phyloP scores from a whole-genome alignment of 2,329 filamentous ascomycete genomes.

The Diplodia intermedia region DNA sequence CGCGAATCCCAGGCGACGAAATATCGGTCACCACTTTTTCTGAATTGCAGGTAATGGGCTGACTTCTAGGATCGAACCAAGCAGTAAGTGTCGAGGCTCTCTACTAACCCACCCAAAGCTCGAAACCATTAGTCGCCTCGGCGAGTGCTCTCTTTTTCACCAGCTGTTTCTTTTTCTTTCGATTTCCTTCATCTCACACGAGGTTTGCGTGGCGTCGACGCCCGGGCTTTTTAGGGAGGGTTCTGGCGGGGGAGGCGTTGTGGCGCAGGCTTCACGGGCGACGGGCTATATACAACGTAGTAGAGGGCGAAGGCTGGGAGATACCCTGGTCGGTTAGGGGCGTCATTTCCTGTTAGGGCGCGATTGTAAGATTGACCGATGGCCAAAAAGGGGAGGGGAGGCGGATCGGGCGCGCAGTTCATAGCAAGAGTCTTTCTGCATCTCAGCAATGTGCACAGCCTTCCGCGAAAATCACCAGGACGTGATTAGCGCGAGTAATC shows the following conservation, averaged over 20 bases:
- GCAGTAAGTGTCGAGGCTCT: constrained; percentile 22
- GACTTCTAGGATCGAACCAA: constrained; percentile 16
- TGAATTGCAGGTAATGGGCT: constrained; percentile 13
- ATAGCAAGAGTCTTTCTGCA: constrained; percentile 1
- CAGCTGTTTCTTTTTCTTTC: background rate
- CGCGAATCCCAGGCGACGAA: background rate
- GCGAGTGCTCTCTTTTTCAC: background rate
- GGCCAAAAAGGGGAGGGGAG: constrained; percentile 23
- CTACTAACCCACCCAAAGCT: constrained; percentile 11
- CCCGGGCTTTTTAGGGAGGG: constrained; percentile 13
- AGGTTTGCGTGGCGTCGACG: background rate
- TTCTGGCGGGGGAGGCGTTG: constrained; percentile 21
- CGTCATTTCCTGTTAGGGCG: constrained; percentile 12
- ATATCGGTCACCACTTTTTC: background rate
- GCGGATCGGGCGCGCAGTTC: constrained; percentile 15
- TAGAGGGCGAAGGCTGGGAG: constrained; percentile 17
- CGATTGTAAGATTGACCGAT: constrained; percentile 23
- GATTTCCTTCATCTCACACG: constrained; percentile 4
- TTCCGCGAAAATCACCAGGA: constrained; percentile 29
- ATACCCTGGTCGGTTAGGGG: constrained; percentile 26
- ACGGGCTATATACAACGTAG: background rate
- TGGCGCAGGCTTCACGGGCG: constrained; percentile 17
- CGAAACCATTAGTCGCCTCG: background rate
- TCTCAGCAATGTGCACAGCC: constrained; percentile 26
- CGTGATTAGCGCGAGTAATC: constrained; percentile 29